A percentile compares a stretch with the other conserved stretches of the same genome.
phyloP scores from a whole-genome alignment of 352 stramenopile genomes.

The Globisporangium apiculatum region DNA sequence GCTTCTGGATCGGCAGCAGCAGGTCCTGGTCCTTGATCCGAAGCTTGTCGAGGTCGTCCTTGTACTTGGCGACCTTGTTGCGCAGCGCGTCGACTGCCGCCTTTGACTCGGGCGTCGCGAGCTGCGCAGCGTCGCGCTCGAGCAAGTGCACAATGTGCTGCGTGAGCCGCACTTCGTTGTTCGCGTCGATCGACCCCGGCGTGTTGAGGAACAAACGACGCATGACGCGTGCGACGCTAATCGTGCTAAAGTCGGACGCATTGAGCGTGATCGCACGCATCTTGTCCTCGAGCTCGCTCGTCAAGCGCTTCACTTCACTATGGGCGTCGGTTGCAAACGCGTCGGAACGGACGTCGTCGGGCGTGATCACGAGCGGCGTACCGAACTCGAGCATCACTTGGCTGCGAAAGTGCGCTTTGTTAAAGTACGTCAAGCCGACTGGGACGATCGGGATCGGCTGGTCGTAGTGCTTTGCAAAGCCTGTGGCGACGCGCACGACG shows the following conservation, averaged over 20 bases:
- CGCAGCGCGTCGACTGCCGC: conserved; percentile 26
- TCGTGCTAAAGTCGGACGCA: conserved; percentile 56
- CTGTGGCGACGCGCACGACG: conserved; percentile 62
- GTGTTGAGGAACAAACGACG: conserved; percentile 63
- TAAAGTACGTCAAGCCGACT: conserved; percentile 76
- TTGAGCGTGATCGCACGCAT: conserved; percentile 57
- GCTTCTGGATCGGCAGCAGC: conserved; percentile 32
- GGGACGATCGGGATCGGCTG: conserved; percentile 64
- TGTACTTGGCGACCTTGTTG: conserved; percentile 55
- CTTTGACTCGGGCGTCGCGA: conserved; percentile 24
- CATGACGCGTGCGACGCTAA: conserved; percentile 53
- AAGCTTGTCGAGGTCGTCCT: conserved; percentile 44
- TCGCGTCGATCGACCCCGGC: conserved; percentile 49
- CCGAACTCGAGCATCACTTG: conserved; percentile 72
- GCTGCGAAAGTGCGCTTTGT: conserved; percentile 74
- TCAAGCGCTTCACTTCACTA: conserved; percentile 36
- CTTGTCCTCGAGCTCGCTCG: conserved; percentile 22
- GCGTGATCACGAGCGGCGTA: conserved; percentile 41
- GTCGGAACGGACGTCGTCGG: conserved; percentile 22
- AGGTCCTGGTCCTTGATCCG: conserved; percentile 71
- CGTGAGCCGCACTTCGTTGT: conserved; percentile 67
- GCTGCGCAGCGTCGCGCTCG: conserved; percentile 20
- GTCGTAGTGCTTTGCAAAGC: conserved; percentile 64
- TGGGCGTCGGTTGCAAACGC: conserved; percentile 27
- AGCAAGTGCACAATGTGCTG: conserved; percentile 76